phyloP scores from a whole-genome alignment of 2,329 filamentous ascomycete species.

The Sclerotinia trifoliorum region DNA sequence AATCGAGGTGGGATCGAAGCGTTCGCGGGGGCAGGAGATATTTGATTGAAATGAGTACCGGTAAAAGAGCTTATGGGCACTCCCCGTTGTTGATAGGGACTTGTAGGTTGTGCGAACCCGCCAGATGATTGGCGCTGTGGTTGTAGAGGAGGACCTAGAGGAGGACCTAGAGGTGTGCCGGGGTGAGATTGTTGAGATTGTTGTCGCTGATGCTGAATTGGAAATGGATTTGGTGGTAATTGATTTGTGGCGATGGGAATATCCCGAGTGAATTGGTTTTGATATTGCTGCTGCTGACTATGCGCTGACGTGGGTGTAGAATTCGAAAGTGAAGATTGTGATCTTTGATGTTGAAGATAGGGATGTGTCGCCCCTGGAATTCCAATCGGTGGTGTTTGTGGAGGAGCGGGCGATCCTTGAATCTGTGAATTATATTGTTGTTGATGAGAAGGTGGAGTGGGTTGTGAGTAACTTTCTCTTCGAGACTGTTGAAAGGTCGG shows the following conservation, averaged over 20 bases:
- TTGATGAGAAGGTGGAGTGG: constrained; percentile 32
- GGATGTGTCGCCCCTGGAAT: constrained; percentile 38
- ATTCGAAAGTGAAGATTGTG: constrained; percentile 58
- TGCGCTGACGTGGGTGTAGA: constrained; percentile 63
- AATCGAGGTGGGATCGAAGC: constrained; percentile 44
- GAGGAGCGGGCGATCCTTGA: constrained; percentile 38
- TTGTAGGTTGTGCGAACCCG: constrained; percentile 52
- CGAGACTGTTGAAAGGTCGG: constrained; percentile 29
- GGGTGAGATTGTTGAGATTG: constrained; percentile 38
- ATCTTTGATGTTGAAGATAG: constrained; percentile 47
- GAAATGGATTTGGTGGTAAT: constrained; percentile 33
- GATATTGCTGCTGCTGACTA: constrained; percentile 48
- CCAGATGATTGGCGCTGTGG: constrained; percentile 47
- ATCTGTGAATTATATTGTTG: constrained; percentile 37
- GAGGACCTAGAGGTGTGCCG: constrained; percentile 52
- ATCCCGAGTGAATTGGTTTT: constrained; percentile 49
- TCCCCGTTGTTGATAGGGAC: constrained; percentile 58
- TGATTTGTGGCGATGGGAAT: constrained; percentile 47
- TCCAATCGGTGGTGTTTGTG: constrained; percentile 40
- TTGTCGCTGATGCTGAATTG: constrained; percentile 37
- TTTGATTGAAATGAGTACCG: constrained; percentile 35
- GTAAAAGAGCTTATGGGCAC: constrained; percentile 34
- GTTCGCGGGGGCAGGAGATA: constrained; percentile 42
- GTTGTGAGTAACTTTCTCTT: constrained; percentile 38
- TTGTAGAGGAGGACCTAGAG: constrained; percentile 50